Evolutionary conservation across 768 basidiomycete genomes (phyloP).

Genomic region (Lentinula aciculospora): DNA sequence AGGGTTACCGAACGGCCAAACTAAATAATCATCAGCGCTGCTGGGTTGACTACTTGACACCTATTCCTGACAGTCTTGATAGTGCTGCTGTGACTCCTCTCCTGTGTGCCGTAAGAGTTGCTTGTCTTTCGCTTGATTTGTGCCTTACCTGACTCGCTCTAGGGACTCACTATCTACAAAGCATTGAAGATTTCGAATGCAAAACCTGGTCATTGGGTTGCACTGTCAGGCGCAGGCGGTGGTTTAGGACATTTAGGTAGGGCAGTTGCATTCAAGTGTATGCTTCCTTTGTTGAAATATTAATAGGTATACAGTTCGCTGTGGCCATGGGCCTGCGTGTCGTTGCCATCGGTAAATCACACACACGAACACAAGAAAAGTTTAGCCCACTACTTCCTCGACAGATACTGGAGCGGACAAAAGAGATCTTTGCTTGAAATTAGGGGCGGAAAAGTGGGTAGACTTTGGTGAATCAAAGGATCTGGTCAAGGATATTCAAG

Average conservation of each 20-base stretch:
- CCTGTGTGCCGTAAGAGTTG: slow-evolving; percentile 56
- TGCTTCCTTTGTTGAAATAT: not conserved
- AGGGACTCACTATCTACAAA: slow-evolving; percentile 80
- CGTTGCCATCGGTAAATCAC: slow-evolving; percentile 32
- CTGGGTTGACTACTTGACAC: slow-evolving; percentile 64
- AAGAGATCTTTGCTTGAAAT: slow-evolving; percentile 40
- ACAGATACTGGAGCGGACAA: slow-evolving; percentile 72
- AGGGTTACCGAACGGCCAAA: too few relatives aligned
- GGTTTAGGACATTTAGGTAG: slow-evolving; percentile 75
- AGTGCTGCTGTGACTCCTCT: slow-evolving; percentile 64
- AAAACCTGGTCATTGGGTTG: slow-evolving; percentile 63
- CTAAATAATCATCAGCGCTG: slow-evolving; percentile 37
- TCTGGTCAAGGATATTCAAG: slow-evolving; percentile 43
- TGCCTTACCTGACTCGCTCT: not conserved
- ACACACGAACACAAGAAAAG: not conserved
- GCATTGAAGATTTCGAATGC: slow-evolving; percentile 63
- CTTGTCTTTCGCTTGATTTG: not conserved
- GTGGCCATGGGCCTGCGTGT: slow-evolving; percentile 71
- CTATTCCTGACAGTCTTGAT: slow-evolving; percentile 61
- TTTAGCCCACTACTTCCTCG: not conserved
- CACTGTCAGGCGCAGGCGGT: slow-evolving; percentile 71
- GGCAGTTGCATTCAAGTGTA: not conserved
- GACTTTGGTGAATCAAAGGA: slow-evolving; percentile 54
- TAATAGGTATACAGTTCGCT: slow-evolving; percentile 71
- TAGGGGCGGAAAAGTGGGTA: slow-evolving; percentile 57